Conservation (phyloP, 1,139 yeast genomes). For the Scheffersomyces titani region DNA sequence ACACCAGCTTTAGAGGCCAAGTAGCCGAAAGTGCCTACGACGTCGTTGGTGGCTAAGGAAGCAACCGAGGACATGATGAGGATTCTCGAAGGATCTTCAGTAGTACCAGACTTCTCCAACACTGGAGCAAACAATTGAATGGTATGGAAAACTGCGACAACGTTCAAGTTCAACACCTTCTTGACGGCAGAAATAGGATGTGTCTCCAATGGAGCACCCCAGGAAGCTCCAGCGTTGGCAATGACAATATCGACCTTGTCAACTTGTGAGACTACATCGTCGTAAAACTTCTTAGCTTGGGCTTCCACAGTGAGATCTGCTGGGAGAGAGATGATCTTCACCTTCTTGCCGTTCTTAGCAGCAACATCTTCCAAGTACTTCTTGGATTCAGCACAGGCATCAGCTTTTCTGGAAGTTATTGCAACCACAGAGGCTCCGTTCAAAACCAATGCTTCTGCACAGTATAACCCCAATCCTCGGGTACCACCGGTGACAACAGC, state of each 20-base stretch:
- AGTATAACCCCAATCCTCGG: slow-evolving; percentile 69
- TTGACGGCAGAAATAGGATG: slow-evolving; percentile 66
- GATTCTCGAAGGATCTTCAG: slow-evolving; percentile 65
- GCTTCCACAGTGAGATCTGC: slow-evolving; percentile 59
- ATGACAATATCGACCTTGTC: slow-evolving; percentile 60
- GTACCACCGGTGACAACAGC: slow-evolving; percentile 83
- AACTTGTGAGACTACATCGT: slow-evolving; percentile 42
- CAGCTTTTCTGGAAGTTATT: slow-evolving; percentile 65
- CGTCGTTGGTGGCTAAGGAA: slow-evolving; percentile 46
- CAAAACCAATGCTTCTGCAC: slow-evolving; percentile 64
- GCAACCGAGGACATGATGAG: slow-evolving; percentile 69
- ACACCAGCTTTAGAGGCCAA: slow-evolving; percentile 79
- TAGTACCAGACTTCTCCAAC: slow-evolving; percentile 55
- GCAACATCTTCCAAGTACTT: slow-evolving; percentile 49
- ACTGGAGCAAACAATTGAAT: slow-evolving; percentile 64
- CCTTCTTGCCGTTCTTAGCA: slow-evolving; percentile 38
- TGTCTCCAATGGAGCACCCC: slow-evolving; percentile 68
- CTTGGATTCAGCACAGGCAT: slow-evolving; percentile 66
- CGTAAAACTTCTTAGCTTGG: slow-evolving; percentile 50
- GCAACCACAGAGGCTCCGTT: slow-evolving; percentile 67
- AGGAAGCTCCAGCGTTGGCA: slow-evolving; percentile 81
- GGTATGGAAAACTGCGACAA: slow-evolving; percentile 70
- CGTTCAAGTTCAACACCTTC: slow-evolving; percentile 65
- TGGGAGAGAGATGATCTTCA: slow-evolving; percentile 55
- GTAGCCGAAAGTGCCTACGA: slow-evolving; percentile 65